Evolutionary conservation across 805 yeast species (phyloP).

Genomic region (Saccharomyces jurei): DNA sequence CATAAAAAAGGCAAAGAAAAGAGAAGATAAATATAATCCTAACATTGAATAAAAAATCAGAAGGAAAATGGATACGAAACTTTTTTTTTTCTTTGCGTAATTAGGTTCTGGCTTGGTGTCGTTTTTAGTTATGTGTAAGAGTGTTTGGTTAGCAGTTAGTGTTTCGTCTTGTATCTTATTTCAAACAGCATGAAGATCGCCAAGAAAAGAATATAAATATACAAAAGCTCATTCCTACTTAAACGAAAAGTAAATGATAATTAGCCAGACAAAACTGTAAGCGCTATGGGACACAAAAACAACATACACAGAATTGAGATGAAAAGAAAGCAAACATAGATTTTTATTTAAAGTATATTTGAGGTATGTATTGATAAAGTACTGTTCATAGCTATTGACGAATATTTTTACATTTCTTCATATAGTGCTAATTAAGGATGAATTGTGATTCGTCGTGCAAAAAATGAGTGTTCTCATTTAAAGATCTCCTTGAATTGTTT

Average conservation of each 20-base stretch:
- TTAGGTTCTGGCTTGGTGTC: not conserved
- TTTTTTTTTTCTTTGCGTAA: not conserved
- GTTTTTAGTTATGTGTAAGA: not conserved
- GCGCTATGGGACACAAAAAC: not conserved
- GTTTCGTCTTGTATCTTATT: not conserved
- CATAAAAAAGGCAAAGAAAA: not conserved
- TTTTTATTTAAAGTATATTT: not conserved
- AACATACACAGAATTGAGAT: not conserved
- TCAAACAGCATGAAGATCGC: not conserved
- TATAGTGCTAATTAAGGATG: not conserved
- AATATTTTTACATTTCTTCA: not conserved
- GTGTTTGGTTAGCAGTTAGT: not conserved
- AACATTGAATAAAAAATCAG: not conserved
- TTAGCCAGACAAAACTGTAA: not conserved
- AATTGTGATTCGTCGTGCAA: not conserved
- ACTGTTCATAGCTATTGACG: not conserved
- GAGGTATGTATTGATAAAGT: not conserved
- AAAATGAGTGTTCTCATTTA: not conserved
- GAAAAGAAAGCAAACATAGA: not conserved
- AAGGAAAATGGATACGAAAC: not conserved
- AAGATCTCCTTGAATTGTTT: slow-evolving; percentile 17
- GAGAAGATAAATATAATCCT: not conserved
- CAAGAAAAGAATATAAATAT: not conserved
- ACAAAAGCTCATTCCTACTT: not conserved
- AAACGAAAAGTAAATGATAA: not conserved